Base-by-base conservation (phyloP, 2,329 filamentous ascomycete genomes). In the Aspergillus sp. region DNA sequence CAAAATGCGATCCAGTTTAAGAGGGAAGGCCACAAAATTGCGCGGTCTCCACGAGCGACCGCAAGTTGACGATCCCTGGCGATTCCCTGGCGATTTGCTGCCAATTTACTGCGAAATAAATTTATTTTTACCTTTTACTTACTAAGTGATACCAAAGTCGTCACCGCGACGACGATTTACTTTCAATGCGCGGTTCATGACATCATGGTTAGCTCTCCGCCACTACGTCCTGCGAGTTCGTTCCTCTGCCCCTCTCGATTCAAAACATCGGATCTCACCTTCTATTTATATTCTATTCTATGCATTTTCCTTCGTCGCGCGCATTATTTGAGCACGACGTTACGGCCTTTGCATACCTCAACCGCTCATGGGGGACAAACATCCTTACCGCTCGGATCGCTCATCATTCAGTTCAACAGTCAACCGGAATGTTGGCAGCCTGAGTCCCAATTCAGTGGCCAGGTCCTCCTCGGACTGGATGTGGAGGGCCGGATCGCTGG, bases 401-500 rank as follows among this genome's bases (percentile, higher is more conserved):
- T 54, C 51, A 0, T 39, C 52, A 4, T 53, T 46, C 33, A 54
- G 37, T 25, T 27, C 33, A 21, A 21, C 21, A 9, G 35, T 6
- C 52, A 41, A 48, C 35, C n/a, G 31, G 9, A 40, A 54, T 48
- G 43, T 11, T 23, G 43, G n/a, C 33, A 44, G 23, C 15, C 25
- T 33, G 15, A 51, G 44, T 25, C 48, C 61, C 8, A 52, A 55
- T 27, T 19, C 21, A 15, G 25, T 57, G 12, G 50, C 21, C 57
- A 15, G 27, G 17, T 19, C 25, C 9, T 54, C 51, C 12, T n/a
- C 12, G 6, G 54, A 58, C 17, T 64, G 62, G 62, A 25, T 54
- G n/a, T 64, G 55, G 60, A 45, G 48, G 17, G 8, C 59, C 11
- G 51, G 35, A 12, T 49, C 58, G 9, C n/a, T 48, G 27, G 35